Percentiles rank a stretch among this genome's conserved stretches.
phyloP scores from a whole-genome alignment of 768 basidiomycete species.

The Boletus pseudo-olivaceus region DNA sequence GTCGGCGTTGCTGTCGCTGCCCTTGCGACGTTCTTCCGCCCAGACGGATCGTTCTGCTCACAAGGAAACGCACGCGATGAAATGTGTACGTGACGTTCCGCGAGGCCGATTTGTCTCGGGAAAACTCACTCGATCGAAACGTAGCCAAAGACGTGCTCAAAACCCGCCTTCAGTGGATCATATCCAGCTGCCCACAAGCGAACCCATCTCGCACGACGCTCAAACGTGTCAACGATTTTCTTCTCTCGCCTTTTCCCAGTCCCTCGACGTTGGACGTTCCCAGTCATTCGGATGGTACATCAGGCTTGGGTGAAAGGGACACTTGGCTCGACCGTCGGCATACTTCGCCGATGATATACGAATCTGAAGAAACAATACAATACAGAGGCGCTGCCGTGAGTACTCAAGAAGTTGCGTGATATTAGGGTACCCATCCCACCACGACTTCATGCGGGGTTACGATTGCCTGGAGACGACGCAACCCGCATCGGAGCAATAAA shows the following conservation, averaged over 20 bases:
- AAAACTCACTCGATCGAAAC: background rate
- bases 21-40: slow-evolving; percentile 56
- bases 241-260: slow-evolving; percentile 43
- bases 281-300: background rate
- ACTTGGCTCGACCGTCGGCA: background rate
- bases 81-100: slow-evolving; percentile 21
- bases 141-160: slow-evolving; percentile 61
- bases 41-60: slow-evolving; percentile 38
- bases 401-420: background rate
- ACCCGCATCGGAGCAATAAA: slow-evolving; percentile 49
- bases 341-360: background rate
- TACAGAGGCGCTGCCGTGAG: background rate
- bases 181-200: slow-evolving; percentile 64
- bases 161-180: slow-evolving; percentile 82
- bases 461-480: slow-evolving; percentile 16
- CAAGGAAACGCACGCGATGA: slow-evolving; percentile 1
- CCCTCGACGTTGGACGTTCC: background rate
- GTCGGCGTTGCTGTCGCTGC: slow-evolving; percentile 62
- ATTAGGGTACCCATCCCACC: background rate
- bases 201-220: slow-evolving; percentile 85
- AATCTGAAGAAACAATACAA: background rate
- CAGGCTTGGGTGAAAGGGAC: background rate
- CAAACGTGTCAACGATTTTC: slow-evolving; percentile 72
- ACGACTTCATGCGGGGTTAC: background rate
- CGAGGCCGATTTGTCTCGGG: background rate